Percentiles rank a stretch among this genome's conserved stretches.
Evolutionary conservation across 2,329 filamentous ascomycete genomes (phyloP).

Genomic region (Aspergillus ochraceus): DNA sequence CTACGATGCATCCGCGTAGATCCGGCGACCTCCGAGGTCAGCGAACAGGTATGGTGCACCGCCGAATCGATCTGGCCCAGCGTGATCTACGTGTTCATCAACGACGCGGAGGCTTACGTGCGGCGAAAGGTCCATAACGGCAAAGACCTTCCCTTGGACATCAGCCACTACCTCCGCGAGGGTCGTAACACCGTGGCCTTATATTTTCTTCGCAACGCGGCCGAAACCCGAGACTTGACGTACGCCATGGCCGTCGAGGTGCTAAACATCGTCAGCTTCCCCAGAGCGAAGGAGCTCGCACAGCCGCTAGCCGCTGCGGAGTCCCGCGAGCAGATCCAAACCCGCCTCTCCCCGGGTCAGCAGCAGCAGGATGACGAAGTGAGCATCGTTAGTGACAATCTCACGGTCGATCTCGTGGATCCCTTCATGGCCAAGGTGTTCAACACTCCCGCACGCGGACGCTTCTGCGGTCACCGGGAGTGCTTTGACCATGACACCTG

Average conservation of each 20-base stretch:
- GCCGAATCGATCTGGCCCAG: constrained; percentile 70
- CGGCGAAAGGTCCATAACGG: constrained; percentile 71
- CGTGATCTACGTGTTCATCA: constrained; percentile 68
- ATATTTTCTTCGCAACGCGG: constrained; percentile 41
- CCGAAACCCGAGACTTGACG: constrained; percentile 33
- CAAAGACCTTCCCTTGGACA: constrained; percentile 73
- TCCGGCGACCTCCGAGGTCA: constrained; percentile 28
- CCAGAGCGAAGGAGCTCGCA: constrained; percentile 40
- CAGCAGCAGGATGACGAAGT: constrained; percentile 58
- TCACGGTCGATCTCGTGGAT: constrained; percentile 66
- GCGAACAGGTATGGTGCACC: constrained; percentile 60
- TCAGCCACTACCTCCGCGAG: constrained; percentile 59
- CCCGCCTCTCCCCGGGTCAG: constrained; percentile 43
- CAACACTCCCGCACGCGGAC: constrained; percentile 69
- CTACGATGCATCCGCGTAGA: constrained; percentile 63
- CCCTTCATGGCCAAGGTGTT: constrained; percentile 68
- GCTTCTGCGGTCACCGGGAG: constrained; percentile 71
- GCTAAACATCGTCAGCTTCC: constrained; percentile 55
- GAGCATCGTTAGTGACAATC: constrained; percentile 56
- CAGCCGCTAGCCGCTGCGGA: constrained; percentile 46
- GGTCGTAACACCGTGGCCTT: constrained; percentile 66
- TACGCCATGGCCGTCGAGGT: constrained; percentile 71
- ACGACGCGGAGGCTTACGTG: constrained; percentile 57
- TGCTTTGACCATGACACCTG: constrained; percentile 89
- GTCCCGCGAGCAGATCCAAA: constrained; percentile 60